Percentiles rank a stretch among this genome's conserved stretches.
These are phyloP conservation scores for Teunomyces gatunensis DNA, from an alignment of 805 yeast species.

Conservation along the genomic window DNA sequence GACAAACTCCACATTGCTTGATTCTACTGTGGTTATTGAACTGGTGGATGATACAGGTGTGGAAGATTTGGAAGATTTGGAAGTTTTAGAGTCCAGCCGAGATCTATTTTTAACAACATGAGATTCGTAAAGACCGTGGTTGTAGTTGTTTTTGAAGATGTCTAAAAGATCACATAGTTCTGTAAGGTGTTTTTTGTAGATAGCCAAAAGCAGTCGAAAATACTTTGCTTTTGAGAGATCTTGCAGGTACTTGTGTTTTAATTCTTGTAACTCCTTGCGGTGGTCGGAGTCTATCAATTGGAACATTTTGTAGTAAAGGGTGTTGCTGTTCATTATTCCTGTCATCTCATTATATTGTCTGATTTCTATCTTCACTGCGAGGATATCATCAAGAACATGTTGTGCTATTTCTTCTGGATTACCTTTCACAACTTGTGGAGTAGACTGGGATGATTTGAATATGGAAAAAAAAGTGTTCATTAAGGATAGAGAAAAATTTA, in stretches of 20 bases:
- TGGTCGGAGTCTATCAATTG: slow-evolving; percentile 21
- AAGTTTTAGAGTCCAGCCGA: neutral
- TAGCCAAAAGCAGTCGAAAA: slow-evolving; percentile 15
- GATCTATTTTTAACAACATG: slow-evolving; percentile 10
- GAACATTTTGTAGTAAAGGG: slow-evolving; percentile 21
- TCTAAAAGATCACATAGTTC: slow-evolving; percentile 21
- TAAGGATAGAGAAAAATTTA: neutral
- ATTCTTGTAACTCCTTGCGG: slow-evolving; percentile 10
- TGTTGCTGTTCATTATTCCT: slow-evolving; percentile 15
- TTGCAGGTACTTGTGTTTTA: slow-evolving; percentile 13
- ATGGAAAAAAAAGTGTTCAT: neutral
- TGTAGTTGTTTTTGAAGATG: slow-evolving; percentile 22
- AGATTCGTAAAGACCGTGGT: slow-evolving; percentile 20
- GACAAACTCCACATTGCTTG: neutral
- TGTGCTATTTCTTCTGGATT: slow-evolving; percentile 19
- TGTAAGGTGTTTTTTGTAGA: slow-evolving; percentile 16
- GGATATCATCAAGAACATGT: slow-evolving; percentile 22
- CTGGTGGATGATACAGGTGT: neutral
- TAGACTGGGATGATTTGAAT: neutral
- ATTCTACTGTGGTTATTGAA: neutral
- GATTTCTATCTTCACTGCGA: slow-evolving; percentile 18
- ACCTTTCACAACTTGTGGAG: slow-evolving; percentile 8
- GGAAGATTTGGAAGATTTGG: neutral
- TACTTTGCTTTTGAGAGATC: slow-evolving; percentile 10
- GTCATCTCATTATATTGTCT: slow-evolving; percentile 21